Evolutionary conservation across 75 land plant species (phyloP), one percentile per base, ranked within the genome.

Genomic region (Gnetum montanum): DNA sequence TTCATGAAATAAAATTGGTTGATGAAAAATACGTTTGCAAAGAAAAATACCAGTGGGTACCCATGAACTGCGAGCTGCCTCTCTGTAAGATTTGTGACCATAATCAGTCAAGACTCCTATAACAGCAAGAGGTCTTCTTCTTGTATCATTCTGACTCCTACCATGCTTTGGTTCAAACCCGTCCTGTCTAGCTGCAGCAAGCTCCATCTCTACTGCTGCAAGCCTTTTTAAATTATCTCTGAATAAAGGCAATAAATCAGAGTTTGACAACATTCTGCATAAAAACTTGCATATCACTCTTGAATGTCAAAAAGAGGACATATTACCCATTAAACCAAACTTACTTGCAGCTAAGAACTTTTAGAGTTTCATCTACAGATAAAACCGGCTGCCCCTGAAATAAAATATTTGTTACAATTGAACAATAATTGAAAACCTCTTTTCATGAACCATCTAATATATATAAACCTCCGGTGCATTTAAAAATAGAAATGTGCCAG

Each of bases 291-390:
- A 33, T 19, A 52, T 33, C 36, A 33, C 7, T 31, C 15, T 33
- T 36, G 19, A 6, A 52, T 51, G 6, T 57, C 16, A 1, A 37
- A 25, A 8, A 31, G 10, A 25, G 4, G 31, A 60, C 62, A 26
- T 50, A 31, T 31, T 30, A 33, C 13, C 10, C 13, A n/a, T 7
- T 5, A 19, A 20, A 19, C 23, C 46, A 26, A 46, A 19, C 65
- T 64, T 61, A 84, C 93, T 69, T 84, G 89, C 89, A 88, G 28
- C 80, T 74, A 15, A 84, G 54, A 18, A 85, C 26, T 65, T 81
- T 86, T 31, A 81, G 54, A 4, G 79, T 84, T 25, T 85, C 94
- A 59, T 84, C 94, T 23, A 85, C 83, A 8, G 94, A 85, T 38
- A 83, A 43, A 35, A 74, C 61, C 58, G 70, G 65, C 19, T 54